Evolutionary conservation across 352 stramenopile species (phyloP).

Genomic region (Pythium periplocum): DNA sequence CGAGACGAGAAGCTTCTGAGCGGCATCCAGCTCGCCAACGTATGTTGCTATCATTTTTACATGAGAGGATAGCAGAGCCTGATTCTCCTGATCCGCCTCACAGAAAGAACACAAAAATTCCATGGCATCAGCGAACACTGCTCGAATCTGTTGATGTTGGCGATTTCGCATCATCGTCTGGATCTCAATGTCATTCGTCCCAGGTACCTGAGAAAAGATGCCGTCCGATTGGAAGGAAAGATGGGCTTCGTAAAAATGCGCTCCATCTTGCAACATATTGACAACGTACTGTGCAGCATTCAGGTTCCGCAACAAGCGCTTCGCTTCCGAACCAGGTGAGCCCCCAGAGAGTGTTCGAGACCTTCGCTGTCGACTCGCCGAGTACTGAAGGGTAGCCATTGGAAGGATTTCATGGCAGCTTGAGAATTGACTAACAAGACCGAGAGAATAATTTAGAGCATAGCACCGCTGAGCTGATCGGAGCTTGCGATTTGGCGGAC

Average conservation of each 20-base stretch:
- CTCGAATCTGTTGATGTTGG: constrained; percentile 46
- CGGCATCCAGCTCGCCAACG: constrained; percentile 45
- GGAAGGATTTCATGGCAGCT: constrained; percentile 30
- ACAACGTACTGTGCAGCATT: constrained; percentile 50
- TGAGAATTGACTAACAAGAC: constrained; percentile 43
- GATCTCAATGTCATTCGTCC: constrained; percentile 23
- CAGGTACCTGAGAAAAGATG: neutral
- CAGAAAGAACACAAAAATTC: constrained; percentile 58
- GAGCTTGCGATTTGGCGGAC: constrained; percentile 44
- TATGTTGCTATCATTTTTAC: constrained; percentile 47
- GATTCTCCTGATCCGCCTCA: constrained; percentile 36
- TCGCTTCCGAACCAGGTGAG: constrained; percentile 23
- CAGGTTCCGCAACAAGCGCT: constrained; percentile 53
- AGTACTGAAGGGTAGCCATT: constrained; percentile 3
- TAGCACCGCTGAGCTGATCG: constrained; percentile 27
- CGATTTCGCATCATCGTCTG: constrained; percentile 20
- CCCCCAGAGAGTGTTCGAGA: neutral
- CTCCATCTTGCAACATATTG: constrained; percentile 61
- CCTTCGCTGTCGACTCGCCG: neutral
- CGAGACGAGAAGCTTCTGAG: constrained; percentile 48
- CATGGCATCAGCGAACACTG: constrained; percentile 50
- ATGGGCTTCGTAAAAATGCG: constrained; percentile 66
- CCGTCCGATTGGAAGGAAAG: constrained; percentile 16
- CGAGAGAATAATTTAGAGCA: constrained; percentile 27
- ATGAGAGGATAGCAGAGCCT: constrained; percentile 39